Evolutionary conservation across 2,329 filamentous ascomycete genomes (phyloP), one percentile per base, ranked within the genome.

Genomic region (Metarhizium humberi): DNA sequence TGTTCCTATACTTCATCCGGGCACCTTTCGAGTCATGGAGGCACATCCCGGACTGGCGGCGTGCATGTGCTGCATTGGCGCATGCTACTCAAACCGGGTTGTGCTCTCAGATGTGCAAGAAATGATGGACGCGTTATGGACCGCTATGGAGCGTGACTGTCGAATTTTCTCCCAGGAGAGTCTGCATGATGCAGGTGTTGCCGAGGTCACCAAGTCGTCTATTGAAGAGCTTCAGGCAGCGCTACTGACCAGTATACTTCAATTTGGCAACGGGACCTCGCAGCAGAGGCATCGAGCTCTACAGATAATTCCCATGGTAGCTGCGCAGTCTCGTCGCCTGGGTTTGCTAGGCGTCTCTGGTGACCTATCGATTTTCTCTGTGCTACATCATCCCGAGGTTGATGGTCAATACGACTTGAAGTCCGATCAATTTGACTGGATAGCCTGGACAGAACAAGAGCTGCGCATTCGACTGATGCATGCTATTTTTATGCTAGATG

Each of bases 21-120:
- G 86, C 40, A 87, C 86, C 8, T 88, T 90, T 70, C 79, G 83
- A 64, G 79, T 87, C 53, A 75, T 79, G 58, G 78, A 84, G 58
- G 80, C 83, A 50, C 84, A 86, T 66, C 82, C 84, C 57, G 84
- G 85, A 60, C 76, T 90, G 58, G 73, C 88, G 51, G 77, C 87
- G 57, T 78, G 79, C 58, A 87, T 91, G 76, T 83, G 87, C 63
- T 88, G 84, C 66, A 77, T 88, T 62, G 87, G 87, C 42, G 86
- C 87, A 45, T 87, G 88, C 56, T 91, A 90, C 69, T 88, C 87
- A 52, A 78, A 86, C 54, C 77, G 77, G 58, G 72, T 87, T 58
- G 73, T 75, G 32, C 70, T 83, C 48, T 72, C 76, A 57, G 77
- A 87, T 60, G 83, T 87, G 59, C 82, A 86, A 58, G 80, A 83